Base-by-base conservation (phyloP, 805 yeast species). In the Nakazawaea holstii region DNA sequence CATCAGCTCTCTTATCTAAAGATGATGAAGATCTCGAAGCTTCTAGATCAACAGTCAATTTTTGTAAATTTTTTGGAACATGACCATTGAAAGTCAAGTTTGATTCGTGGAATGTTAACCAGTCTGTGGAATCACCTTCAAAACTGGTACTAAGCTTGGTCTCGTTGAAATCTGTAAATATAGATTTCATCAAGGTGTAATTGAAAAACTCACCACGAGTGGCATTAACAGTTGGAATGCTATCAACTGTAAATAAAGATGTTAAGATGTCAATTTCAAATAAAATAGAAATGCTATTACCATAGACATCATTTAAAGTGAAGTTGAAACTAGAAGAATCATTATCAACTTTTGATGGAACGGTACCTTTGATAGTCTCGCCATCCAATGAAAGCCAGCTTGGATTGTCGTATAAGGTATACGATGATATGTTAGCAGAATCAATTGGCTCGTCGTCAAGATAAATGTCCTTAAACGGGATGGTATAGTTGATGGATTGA, bases 31-130 rank as follows among this genome's bases (percentile, higher is more conserved):
- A 60, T 50, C 65, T 59, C 4, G 59, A 49, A 0, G 65, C 67
- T 17, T 81, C 75, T 29, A 84, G 61, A 2, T 65, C 65, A 27
- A 82, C 67, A 0, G 56, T 43, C 13, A 73, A 49, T 3, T 53
- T 48, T 13, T 72, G 70, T 37, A 82, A 77, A 53, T 71, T 65
- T 5, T 59, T 54, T 3, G 89, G 87, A 17, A 83, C 85, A 14
- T 65, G 59, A 28, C 99, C 99, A 35, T 65, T 62, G 48, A 92
- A 72, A 0, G 95, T 83, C 60, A 76, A 68, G 58, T 85, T 87
- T 9, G 73, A 53, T 39, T 66, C 55, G 61, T 81, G 76, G 60
- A 76, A 90, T 1, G 68, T 55, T 42, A 92, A 69, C 98, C 98
- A 92, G 43, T 63, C 60, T 20, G 72, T 67, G 41, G 65, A 59